Base-by-base conservation (phyloP, 2,329 filamentous ascomycete genomes). In the Elsinoe ampelina region DNA sequence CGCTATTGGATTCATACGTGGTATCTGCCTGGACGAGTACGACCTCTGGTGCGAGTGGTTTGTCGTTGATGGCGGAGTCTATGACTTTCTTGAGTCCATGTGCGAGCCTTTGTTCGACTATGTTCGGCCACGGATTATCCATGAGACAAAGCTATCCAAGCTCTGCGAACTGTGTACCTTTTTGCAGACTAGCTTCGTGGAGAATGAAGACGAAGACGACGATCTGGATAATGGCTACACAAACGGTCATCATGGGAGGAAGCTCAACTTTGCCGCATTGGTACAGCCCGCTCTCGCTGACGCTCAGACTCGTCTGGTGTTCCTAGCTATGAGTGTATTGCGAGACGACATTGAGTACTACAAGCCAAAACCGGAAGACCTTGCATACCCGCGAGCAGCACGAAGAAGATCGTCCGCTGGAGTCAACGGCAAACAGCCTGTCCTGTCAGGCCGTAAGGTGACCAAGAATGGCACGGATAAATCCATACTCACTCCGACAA, bases 31-130 rank as follows among this genome's bases (percentile, higher is more conserved):
- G 55, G 83, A 86, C 61, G 83, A 86, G 65, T 83, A 82, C 65
- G 82, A 84, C 55, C 70, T 86, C 6, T 86, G 82, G 82, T 75
- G 75, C 3, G 80, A 84, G 65, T 84, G 81, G 82, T 84, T 85
- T 59, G 79, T 82, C 59, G 80, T 78, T 2, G 79, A 84, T 58
- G 78, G 75, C 22, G 80, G 79, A 1, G 66, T 85, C 5, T 83
- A 86, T 63, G 81, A 85, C 58, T 86, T 84, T 61, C 71, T 86
- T 1, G 83, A 86, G 66, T 78, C 81, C 15, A 73, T 86, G 47
- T 84, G 82, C 65, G 83, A 86, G 66, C 83, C 83, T 2, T 72
- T 86, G 26, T 85, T 85, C 63, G 83, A 86, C 62, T 76, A 85
- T 63, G 71, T 86, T 22, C 75, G 82, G 52, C 83, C 83, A 6